phyloP scores from a whole-genome alignment of 352 stramenopile species.

The Phytophthora lateralis region DNA sequence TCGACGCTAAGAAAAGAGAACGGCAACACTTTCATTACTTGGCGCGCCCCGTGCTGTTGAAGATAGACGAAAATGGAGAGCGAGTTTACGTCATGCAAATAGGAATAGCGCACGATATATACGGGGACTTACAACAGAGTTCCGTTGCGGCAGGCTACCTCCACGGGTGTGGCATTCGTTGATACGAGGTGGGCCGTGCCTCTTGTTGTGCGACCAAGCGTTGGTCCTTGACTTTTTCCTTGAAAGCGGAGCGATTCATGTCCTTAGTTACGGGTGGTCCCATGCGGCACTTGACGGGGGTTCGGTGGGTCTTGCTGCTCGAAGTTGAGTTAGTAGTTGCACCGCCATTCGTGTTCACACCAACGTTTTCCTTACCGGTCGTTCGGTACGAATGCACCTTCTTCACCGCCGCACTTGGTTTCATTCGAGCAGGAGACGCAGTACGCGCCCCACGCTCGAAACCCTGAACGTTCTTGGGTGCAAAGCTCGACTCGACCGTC shows the following conservation, averaged over 20 bases:
- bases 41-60: conserved; percentile 6
- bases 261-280: conserved; percentile 31
- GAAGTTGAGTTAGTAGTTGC: conserved; percentile 24
- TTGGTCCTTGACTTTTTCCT: conserved; percentile 47
- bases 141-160: conserved; percentile 10
- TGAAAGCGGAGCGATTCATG: conserved; percentile 43
- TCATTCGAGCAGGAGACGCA: conserved; percentile 18
- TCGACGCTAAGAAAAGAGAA: conserved; percentile 24
- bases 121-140: conserved; percentile 16
- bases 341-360: conserved; percentile 15
- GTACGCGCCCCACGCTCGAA: conserved; percentile 17
- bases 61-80: conserved; percentile 16
- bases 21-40: conserved; percentile 28
- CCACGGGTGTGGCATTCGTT: background rate
- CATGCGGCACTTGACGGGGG: conserved; percentile 35
- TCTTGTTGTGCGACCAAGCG: conserved; percentile 12
- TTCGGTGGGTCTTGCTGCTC: conserved; percentile 32
- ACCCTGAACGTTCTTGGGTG: conserved; percentile 45
- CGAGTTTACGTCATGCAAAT: conserved; percentile 26
- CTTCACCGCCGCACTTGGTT: conserved; percentile 12
- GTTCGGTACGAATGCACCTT: conserved; percentile 14
- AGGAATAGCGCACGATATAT: conserved; percentile 31
- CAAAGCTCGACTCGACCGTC: conserved; percentile 67
- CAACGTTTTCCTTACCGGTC: conserved; percentile 43
- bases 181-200: conserved; percentile 4